These are phyloP conservation scores for Glycine tomentella DNA, from an alignment of 306 rosid genomes.

Conservation along the genomic window DNA sequence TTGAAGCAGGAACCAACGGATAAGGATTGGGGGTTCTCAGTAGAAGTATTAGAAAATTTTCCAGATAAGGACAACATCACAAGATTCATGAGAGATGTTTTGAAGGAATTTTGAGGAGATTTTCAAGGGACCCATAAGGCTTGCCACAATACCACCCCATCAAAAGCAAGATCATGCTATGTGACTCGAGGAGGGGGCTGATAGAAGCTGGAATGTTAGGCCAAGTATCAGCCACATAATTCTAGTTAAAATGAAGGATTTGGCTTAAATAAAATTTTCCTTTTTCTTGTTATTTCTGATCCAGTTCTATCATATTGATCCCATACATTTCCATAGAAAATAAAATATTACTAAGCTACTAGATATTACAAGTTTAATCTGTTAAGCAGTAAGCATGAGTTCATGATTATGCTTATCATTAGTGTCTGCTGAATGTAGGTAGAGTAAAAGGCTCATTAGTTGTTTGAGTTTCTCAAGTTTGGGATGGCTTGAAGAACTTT, in stretches of 20 bases:
- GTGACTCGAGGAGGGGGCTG: too few species aligned
- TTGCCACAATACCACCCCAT: too few species aligned
- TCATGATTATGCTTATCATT: not conserved
- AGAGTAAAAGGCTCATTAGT: not conserved
- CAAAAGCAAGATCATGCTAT: too few species aligned
- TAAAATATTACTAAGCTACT: slow-evolving; percentile 9
- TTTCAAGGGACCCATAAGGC: too few species aligned
- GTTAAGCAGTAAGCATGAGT: not conserved
- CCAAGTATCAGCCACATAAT: too few species aligned
- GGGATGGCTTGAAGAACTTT: slow-evolving; percentile 10
- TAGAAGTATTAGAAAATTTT: too few species aligned
- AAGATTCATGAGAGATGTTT: too few species aligned
- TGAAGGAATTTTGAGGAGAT: too few species aligned
- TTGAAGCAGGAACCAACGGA: not conserved
- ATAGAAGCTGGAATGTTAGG: too few species aligned
- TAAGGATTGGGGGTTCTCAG: not conserved
- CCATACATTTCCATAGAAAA: not conserved
- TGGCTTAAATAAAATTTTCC: not conserved
- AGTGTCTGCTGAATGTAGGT: not conserved
- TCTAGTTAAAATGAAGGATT: not conserved
- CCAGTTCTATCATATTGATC: not conserved
- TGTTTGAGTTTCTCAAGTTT: slow-evolving; percentile 1
- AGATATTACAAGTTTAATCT: slow-evolving; percentile 2
- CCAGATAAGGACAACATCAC: too few species aligned
- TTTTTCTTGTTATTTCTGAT: not conserved